Evolutionary conservation across 169 alveolate species (phyloP).

Genomic region (Theileria sp.): DNA sequence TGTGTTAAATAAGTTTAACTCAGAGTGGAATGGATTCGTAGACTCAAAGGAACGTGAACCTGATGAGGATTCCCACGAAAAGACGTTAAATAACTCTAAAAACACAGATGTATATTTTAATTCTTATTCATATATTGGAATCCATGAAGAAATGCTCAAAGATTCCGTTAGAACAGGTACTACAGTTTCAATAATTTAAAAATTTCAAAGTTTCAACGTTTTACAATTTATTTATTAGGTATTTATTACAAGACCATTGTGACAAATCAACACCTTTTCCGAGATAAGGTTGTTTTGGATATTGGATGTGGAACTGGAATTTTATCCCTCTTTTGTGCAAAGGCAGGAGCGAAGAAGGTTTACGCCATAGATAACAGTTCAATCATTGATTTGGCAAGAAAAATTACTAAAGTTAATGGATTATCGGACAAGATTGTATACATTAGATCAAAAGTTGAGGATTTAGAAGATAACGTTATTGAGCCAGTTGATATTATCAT

Average conservation of each 20-base stretch:
- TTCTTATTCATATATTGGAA: constrained; percentile 94
- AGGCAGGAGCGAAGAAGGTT: constrained; percentile 96
- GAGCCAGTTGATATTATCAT: constrained; percentile 95
- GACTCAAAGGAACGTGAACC: constrained; percentile 29
- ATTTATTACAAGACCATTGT: constrained; percentile 87
- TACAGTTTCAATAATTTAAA: neutral
- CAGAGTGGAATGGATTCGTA: constrained; percentile 20
- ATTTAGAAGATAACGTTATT: constrained; percentile 86
- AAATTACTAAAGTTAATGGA: constrained; percentile 88
- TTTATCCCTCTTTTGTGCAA: constrained; percentile 94
- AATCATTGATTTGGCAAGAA: constrained; percentile 89
- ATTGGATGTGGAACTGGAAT: constrained; percentile 99
- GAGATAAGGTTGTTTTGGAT: constrained; percentile 94
- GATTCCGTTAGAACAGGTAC: constrained; percentile 92
- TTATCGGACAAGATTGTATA: constrained; percentile 88
- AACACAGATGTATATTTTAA: constrained; percentile 91
- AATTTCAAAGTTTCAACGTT: too few species aligned
- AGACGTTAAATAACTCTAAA: neutral
- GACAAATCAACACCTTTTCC: constrained; percentile 88
- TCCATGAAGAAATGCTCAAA: constrained; percentile 97
- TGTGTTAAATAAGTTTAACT: constrained; percentile 5
- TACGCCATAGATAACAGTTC: constrained; percentile 97
- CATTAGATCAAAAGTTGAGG: constrained; percentile 95
- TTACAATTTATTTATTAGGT: constrained; percentile 6
- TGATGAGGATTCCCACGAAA: constrained; percentile 28